Evolutionary conservation across 805 yeast genomes (phyloP).

Genomic region (Ogataea naganishii): DNA sequence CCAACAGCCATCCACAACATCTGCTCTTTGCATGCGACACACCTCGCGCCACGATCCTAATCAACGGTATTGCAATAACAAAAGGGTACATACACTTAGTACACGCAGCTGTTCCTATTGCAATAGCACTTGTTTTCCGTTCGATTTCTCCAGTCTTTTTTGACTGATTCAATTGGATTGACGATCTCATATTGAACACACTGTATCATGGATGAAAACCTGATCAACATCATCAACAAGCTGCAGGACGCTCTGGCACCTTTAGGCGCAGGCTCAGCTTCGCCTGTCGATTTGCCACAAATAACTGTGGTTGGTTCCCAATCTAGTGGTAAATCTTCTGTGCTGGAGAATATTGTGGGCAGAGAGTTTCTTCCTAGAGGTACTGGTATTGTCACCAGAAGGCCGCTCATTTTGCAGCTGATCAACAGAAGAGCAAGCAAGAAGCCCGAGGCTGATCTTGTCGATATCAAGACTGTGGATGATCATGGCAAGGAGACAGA

Average conservation of each 20-base stretch:
- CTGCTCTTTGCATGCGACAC: background rate
- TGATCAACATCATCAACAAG: slow-evolving; percentile 80
- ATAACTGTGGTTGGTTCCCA: slow-evolving; percentile 95
- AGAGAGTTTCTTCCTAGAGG: slow-evolving; percentile 89
- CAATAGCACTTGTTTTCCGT: too few relatives aligned
- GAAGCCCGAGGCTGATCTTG: slow-evolving; percentile 24
- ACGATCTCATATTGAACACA: slow-evolving; percentile 2
- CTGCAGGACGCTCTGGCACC: slow-evolving; percentile 97
- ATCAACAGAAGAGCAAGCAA: slow-evolving; percentile 50
- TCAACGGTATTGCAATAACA: background rate
- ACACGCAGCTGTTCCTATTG: background rate
- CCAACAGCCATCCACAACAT: slow-evolving; percentile 1
- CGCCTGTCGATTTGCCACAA: slow-evolving; percentile 91
- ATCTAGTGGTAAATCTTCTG: slow-evolving; percentile 84
- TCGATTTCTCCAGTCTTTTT: too few relatives aligned
- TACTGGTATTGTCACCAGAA: slow-evolving; percentile 85
- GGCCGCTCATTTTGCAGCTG: slow-evolving; percentile 78
- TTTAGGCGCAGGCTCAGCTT: slow-evolving; percentile 78
- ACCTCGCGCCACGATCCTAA: background rate
- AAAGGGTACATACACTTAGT: background rate
- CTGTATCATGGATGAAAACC: slow-evolving; percentile 57
- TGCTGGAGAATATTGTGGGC: slow-evolving; percentile 84
- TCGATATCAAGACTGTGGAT: slow-evolving; percentile 35
- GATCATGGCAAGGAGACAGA: slow-evolving; percentile 46
- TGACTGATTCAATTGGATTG: slow-evolving; percentile 1